A percentile compares a stretch with the other conserved stretches of the same genome.
phyloP scores from a whole-genome alignment of 495 filamentous ascomycete genomes.

The Cercophora samala region DNA sequence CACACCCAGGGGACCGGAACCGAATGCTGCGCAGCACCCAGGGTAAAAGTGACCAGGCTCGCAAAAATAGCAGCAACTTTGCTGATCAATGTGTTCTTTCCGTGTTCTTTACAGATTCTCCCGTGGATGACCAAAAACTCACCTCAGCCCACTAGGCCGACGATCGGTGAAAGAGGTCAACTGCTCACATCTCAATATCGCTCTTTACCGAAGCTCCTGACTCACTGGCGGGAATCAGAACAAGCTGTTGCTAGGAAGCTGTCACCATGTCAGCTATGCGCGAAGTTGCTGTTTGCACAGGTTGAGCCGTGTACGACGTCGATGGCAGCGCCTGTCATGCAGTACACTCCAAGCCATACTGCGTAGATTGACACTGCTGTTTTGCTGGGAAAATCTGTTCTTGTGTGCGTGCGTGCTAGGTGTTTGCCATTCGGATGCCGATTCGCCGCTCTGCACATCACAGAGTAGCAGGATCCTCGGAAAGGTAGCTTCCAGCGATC shows the following conservation, averaged over 20 bases:
- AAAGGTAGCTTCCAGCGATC: constrained; percentile 2
- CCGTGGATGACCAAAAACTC: not conserved
- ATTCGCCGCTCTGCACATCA: not conserved
- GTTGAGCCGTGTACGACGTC: not conserved
- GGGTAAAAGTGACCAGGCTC: not conserved
- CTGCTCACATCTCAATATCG: not conserved
- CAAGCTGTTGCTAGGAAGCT: not conserved
- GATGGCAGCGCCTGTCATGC: not conserved
- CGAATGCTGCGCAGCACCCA: constrained; percentile 14
- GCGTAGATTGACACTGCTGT: not conserved
- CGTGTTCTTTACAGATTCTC: not conserved
- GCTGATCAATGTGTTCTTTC: not conserved
- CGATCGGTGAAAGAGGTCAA: not conserved
- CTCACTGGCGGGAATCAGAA: constrained; percentile 6
- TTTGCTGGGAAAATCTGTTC: not conserved
- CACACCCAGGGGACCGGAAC: constrained; percentile 21
- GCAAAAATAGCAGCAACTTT: constrained; percentile 18
- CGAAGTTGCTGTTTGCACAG: not conserved
- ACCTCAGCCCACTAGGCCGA: constrained; percentile 5
- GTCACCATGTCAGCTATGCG: not conserved
- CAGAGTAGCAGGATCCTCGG: constrained; percentile 4
- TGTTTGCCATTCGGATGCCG: not conserved
- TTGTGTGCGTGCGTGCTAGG: too few species aligned
- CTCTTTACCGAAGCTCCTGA: not conserved
- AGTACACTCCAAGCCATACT: not conserved